Base-by-base conservation (phyloP, 2,329 filamentous ascomycete species). In the Fragosphaeria purpurea region DNA sequence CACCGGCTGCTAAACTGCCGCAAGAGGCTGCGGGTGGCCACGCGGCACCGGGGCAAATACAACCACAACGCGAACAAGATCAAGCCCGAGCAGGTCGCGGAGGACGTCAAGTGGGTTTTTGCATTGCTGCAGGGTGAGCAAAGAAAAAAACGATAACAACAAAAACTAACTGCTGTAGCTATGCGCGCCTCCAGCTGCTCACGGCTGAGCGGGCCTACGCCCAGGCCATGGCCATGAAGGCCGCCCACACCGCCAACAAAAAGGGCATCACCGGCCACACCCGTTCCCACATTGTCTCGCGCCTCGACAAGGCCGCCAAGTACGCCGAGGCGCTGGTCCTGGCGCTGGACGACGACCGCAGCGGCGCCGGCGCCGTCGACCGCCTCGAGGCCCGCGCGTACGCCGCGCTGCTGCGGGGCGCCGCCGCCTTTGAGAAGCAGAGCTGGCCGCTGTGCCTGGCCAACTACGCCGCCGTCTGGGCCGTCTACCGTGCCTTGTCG, bases 151-250 rank as follows among this genome's bases (percentile, higher is more conserved):
- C 6, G 11, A 37, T 7, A 37, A 37, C 6, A 37, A 37, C 6
- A 37, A 11, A 37, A 37, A 37, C n/a, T 7, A 34, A 50, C 43
- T 42, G 34, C 50, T 47, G 34, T 12, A 94, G 88, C 67, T 87
- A 83, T 68, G 79, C 83, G 46, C 76, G 85, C 58, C 74, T 96
- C n/a, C 74, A 91, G 35, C 76, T 98, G 51, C 80, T 96, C 61
- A 86, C 82, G 40, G 83, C 90, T 54, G 93, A 98, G 71, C 80
- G 93, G 56, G 88, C 90, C 47, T 97, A 89, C 88, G 91, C 93
- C 39, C 85, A 95, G 66, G 91, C 90, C 52, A 94, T 97, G 89
- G 82, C 86, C 63, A 88, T 96, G 77, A 96, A 95, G 68, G 79
- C 88, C 4, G 73, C 80, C 22, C 88, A 94, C 64, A 80, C 86